A percentile compares a stretch with the other conserved stretches of the same genome.
Conservation (phyloP, 345 rosid species). For the Excoecaria cochinchinensis region DNA sequence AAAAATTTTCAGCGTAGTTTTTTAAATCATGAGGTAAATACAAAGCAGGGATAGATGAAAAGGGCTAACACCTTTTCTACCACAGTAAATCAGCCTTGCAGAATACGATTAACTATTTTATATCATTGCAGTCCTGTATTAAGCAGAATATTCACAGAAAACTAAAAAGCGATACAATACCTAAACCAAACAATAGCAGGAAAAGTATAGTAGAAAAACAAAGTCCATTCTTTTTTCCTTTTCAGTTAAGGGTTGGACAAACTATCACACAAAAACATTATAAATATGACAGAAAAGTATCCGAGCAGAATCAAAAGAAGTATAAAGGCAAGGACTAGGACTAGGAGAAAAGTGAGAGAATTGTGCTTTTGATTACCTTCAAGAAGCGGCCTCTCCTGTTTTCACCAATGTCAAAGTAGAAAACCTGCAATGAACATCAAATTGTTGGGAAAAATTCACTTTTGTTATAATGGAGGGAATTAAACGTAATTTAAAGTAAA, state of each 20-base stretch:
- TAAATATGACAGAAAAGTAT: not conserved
- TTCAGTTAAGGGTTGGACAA: not conserved
- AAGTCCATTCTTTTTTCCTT: too few relatives aligned
- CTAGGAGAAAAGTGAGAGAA: not conserved
- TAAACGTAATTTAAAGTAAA: too few relatives aligned
- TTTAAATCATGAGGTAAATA: not conserved
- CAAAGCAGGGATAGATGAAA: not conserved
- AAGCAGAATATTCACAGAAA: not conserved
- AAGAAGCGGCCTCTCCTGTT: slow-evolving; percentile 93
- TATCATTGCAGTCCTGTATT: not conserved
- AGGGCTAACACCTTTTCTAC: too few relatives aligned
- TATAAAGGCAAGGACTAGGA: not conserved
- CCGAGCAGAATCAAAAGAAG: not conserved
- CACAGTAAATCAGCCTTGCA: not conserved
- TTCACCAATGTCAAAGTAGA: slow-evolving; percentile 96
- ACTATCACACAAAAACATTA: not conserved
- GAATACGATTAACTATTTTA: not conserved
- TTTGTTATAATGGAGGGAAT: too few relatives aligned
- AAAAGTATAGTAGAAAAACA: not conserved
- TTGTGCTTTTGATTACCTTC: slow-evolving; percentile 46
- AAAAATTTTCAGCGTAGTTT: too few relatives aligned
- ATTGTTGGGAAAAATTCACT: too few relatives aligned
- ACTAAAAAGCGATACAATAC: not conserved
- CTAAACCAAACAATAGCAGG: not conserved
- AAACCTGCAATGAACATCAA: slow-evolving; percentile 46